Base-by-base conservation (phyloP, 352 stramenopile genomes). In the Stramenopiles sp. region DNA sequence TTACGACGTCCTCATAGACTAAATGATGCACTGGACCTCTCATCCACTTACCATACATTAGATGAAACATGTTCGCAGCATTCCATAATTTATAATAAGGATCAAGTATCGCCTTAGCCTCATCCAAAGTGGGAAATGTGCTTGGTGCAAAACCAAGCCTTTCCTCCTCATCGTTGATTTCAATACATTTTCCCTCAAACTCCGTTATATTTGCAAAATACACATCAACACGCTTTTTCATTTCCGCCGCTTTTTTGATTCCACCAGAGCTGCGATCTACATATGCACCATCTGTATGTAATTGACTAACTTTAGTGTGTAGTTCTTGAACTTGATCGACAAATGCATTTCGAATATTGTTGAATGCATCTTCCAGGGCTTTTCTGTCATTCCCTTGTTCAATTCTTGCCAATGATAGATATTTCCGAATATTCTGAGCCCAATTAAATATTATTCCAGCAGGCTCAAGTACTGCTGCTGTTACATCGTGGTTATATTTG, bases 21-120 rank as follows among this genome's bases (percentile, higher is more conserved):
- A 97, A 87, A 67, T 93, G 89, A 1, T 95, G 80, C 82, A 98
- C 97, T 0, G 91, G 87, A 39, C 88, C 89, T 22, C 93, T 89
- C 87, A 95, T 95, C 92, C 93, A 98, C 82, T 91, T 93, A 81
- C 94, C 92, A 81, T 96, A 90, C 80, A 93, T 89, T 80, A 92
- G 87, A n/a, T 94, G 83, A 93, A 93, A 98, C 32, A 89, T 89
- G 80, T 94, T 91, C 0, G 90, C 88, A 0, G 89, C 95, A 83
- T 95, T 94, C 94, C 94, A 98, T 0, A 98, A 84, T 67, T 93
- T 88, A n/a, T 91, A 93, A 83, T 96, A 98, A 1, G 94, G 92
- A 80, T 98, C 93, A 83, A 98, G 97, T 33, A 92, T 87, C 31
- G 27, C 22, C 55, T 22, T 25, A 22, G 55, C 55, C 55, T 71